Evolutionary conservation across 2,329 filamentous ascomycete species (phyloP).

Genomic region (Conoideocrella luteorostrata): DNA sequence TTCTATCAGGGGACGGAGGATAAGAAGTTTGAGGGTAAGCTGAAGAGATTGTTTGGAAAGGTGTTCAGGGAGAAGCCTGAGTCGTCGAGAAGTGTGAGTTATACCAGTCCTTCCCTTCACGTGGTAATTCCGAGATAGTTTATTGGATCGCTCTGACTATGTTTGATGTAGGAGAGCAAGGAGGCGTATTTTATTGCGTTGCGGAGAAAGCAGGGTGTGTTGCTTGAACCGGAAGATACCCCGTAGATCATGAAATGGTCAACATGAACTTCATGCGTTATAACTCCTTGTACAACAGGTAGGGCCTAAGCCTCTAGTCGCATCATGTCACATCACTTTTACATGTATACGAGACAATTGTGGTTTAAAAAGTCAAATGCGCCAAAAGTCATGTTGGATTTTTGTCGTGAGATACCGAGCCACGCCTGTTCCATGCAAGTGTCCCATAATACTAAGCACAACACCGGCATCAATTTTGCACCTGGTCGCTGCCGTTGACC

Average conservation of each 20-base stretch:
- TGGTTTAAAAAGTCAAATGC: background rate
- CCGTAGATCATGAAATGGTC: too few species aligned
- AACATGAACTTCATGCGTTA: too few species aligned
- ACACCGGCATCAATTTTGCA: slow-evolving; percentile 22
- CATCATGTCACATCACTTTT: too few species aligned
- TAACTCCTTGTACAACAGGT: too few species aligned
- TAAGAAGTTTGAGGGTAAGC: slow-evolving; percentile 64
- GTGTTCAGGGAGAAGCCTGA: slow-evolving; percentile 89
- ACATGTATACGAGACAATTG: background rate
- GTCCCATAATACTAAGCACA: slow-evolving; percentile 25
- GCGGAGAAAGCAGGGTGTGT: slow-evolving; percentile 49
- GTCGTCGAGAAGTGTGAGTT: slow-evolving; percentile 73
- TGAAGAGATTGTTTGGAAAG: slow-evolving; percentile 70
- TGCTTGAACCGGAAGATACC: slow-evolving; percentile 12
- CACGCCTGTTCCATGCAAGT: slow-evolving; percentile 40
- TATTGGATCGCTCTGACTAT: too few species aligned
- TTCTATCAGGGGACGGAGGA: slow-evolving; percentile 93
- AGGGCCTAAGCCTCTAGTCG: too few species aligned
- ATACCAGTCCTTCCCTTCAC: background rate
- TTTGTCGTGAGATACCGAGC: slow-evolving; percentile 36
- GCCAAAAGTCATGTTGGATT: slow-evolving; percentile 25
- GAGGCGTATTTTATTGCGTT: slow-evolving; percentile 84
- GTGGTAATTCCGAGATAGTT: background rate
- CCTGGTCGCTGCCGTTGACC: slow-evolving; percentile 9
- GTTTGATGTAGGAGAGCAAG: slow-evolving; percentile 38